Evolutionary conservation across 495 filamentous ascomycete species (phyloP).

Genomic region (Entonaema liquescens): DNA sequence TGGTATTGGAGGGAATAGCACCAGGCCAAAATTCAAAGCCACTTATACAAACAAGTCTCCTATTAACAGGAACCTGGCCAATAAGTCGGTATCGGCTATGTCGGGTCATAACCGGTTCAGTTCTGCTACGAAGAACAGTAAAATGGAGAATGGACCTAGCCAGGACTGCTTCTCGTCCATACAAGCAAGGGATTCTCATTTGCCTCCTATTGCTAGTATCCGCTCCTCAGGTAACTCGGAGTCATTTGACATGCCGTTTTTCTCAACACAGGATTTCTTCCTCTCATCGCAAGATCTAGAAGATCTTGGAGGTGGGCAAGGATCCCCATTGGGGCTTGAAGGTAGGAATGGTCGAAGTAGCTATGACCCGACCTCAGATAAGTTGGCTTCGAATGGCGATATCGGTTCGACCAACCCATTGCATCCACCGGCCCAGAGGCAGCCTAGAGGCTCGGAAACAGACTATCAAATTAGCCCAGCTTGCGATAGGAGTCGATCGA

Average conservation of each 20-base stretch:
- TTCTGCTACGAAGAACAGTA: neutral
- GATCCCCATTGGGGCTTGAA: slow-evolving; percentile 28
- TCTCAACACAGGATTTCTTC: slow-evolving; percentile 57
- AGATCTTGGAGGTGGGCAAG: slow-evolving; percentile 50
- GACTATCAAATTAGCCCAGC: neutral
- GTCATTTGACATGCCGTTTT: slow-evolving; percentile 41
- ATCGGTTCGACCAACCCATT: neutral
- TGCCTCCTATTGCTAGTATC: neutral
- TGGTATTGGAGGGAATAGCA: neutral
- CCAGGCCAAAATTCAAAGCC: neutral
- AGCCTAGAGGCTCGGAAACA: neutral
- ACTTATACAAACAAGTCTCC: neutral
- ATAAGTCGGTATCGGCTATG: neutral
- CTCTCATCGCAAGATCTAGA: slow-evolving; percentile 59
- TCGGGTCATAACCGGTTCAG: neutral
- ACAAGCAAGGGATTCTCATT: neutral
- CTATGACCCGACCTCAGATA: slow-evolving; percentile 19
- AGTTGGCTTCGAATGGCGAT: slow-evolving; percentile 14
- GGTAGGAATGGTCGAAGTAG: neutral
- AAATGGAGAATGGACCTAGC: neutral
- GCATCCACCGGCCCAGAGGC: neutral
- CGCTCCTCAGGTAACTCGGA: slow-evolving; percentile 16
- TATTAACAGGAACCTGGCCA: neutral
- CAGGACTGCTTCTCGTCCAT: neutral
- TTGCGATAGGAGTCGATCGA: neutral